These are phyloP conservation scores for Botrytis fragariae DNA, from an alignment of 2,329 filamentous ascomycete species.

Conservation along the genomic window DNA sequence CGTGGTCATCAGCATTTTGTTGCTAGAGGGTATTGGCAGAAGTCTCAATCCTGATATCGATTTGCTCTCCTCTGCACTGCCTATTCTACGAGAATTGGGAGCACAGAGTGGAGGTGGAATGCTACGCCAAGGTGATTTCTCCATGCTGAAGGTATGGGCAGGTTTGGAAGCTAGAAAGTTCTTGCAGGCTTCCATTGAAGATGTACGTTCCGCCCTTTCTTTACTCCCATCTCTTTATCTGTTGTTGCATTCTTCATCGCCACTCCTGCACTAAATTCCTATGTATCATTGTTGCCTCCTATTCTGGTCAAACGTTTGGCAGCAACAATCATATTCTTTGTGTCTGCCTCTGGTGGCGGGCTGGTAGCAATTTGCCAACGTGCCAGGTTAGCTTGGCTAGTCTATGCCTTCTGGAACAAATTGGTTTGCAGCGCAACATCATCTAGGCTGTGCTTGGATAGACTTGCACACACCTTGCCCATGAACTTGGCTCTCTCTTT, in stretches of 20 bases:
- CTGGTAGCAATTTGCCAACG: not conserved
- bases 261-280: not conserved
- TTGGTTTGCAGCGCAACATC: not conserved
- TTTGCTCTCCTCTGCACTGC: conserved; percentile 79
- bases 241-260: not conserved
- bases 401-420: not conserved
- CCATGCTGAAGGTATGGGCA: conserved; percentile 88
- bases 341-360: not conserved
- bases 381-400: not conserved
- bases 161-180: conserved; percentile 86
- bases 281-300: not conserved
- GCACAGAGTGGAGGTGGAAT: conserved; percentile 70
- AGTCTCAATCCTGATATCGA: conserved; percentile 84
- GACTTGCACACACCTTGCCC: not conserved
- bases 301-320: not conserved
- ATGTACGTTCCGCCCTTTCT: conserved; percentile 53
- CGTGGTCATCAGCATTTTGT: conserved; percentile 89
- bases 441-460: not conserved
- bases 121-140: conserved; percentile 70
- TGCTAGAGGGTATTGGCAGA: conserved; percentile 91
- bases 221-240: conserved; percentile 10
- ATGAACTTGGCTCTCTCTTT: not conserved
- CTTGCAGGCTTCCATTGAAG: conserved; percentile 85
- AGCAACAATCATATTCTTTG: not conserved
- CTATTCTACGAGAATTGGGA: conserved; percentile 84